Percentiles rank a stretch among this genome's conserved stretches.
phyloP scores from a whole-genome alignment of 1,139 yeast genomes.

The Candida frijolesensis region DNA sequence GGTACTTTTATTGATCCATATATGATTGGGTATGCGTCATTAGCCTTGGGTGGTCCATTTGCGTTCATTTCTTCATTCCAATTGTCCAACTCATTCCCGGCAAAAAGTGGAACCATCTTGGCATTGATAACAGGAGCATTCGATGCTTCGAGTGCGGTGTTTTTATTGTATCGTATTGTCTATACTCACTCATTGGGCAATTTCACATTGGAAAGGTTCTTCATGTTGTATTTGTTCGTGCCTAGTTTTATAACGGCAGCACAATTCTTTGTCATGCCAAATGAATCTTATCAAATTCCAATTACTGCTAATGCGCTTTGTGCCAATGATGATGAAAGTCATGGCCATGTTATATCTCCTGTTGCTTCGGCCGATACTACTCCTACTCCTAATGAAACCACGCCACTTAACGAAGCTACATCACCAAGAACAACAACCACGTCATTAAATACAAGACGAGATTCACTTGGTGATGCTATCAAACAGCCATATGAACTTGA shows the following conservation, averaged over 20 bases:
- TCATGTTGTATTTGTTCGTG: slow-evolving; percentile 38
- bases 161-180: slow-evolving; percentile 37
- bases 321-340: slow-evolving; percentile 23
- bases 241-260: slow-evolving; percentile 43
- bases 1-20: slow-evolving; percentile 36
- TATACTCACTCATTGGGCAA: slow-evolving; percentile 29
- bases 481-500: slow-evolving; percentile 47
- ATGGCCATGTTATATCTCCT: slow-evolving; percentile 8
- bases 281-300: slow-evolving; percentile 39
- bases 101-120: slow-evolving; percentile 41
- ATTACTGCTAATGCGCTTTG: slow-evolving; percentile 31
- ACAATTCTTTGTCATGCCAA: slow-evolving; percentile 45
- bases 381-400: slow-evolving; percentile 20
- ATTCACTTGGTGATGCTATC: slow-evolving; percentile 49
- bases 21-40: slow-evolving; percentile 39
- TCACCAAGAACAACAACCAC: slow-evolving; percentile 3
- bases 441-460: slow-evolving; percentile 29
- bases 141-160: slow-evolving; percentile 50
- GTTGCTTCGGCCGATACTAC: slow-evolving; percentile 13
- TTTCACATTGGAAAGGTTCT: slow-evolving; percentile 36
- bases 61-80: slow-evolving; percentile 48
- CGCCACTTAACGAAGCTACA: background rate
- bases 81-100: slow-evolving; percentile 47
- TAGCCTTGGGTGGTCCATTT: slow-evolving; percentile 53
- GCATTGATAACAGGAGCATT: slow-evolving; percentile 51